Conservation (phyloP, 1,284 basidiomycete genomes). For the Volvariella surrecta region DNA sequence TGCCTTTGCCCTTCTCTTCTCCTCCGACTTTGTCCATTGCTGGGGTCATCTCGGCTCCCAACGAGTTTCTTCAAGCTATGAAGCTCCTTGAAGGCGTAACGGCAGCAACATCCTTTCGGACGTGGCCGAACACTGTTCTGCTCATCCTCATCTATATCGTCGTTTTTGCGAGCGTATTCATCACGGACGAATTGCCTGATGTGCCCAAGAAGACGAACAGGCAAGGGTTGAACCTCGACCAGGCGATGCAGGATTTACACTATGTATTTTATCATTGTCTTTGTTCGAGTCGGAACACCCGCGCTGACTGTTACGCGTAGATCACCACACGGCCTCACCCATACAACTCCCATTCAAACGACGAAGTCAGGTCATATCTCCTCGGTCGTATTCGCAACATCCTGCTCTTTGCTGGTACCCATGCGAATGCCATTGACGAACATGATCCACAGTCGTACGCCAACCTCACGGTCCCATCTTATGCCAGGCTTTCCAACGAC, state of each 20-base stretch:
- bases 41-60: too few relatives aligned
- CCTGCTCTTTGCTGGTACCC: neutral
- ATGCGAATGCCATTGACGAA: neutral
- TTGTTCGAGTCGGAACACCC: neutral
- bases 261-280: constrained; percentile 27
- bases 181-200: constrained; percentile 44
- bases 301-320: constrained; percentile 23
- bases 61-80: constrained; percentile 5
- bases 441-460: too few relatives aligned
- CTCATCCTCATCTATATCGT: constrained; percentile 41
- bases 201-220: constrained; percentile 35
- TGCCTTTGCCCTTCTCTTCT: too few relatives aligned
- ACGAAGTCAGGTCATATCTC: constrained; percentile 51
- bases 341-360: constrained; percentile 70
- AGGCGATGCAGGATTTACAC: constrained; percentile 56
- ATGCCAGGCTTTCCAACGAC: constrained; percentile 47
- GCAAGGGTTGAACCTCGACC: constrained; percentile 43
- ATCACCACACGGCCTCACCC: constrained; percentile 64
- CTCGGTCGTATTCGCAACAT: constrained; percentile 43
- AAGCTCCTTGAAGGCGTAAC: constrained; percentile 3
- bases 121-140: constrained; percentile 42
- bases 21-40: too few relatives aligned
- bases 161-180: constrained; percentile 42
- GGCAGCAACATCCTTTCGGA: constrained; percentile 14
- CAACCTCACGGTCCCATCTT: constrained; percentile 27